Base-by-base conservation (phyloP, 139 green algal genomes). In the Protoeuglena noctilucae region DNA sequence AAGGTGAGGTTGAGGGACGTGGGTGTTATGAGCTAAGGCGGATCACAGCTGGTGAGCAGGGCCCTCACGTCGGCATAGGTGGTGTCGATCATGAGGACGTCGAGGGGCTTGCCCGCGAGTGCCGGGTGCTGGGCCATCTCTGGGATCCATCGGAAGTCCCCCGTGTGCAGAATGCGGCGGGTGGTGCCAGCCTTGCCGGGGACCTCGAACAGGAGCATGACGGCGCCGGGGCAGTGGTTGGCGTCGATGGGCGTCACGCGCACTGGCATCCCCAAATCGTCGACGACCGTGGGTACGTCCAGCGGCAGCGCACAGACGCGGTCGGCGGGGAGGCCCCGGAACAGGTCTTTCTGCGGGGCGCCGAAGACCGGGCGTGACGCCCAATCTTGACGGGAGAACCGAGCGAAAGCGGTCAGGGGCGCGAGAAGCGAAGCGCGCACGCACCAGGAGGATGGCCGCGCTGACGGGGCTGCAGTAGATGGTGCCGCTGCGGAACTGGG, bases 221-320 rank as follows among this genome's bases (percentile, higher is more conserved):
- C 64, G 1, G 76, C 69, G 1, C 80, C 80, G 4, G 80, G 77
- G 63, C 80, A 89, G 65, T 89, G 80, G 58, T 89, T 92, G 55
- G 82, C 81, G 34, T 80, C 66, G n/a, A 89, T 61, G 0, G 67
- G 58, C 2, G 69, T 85, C 14, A 89, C 71, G 1, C 49, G 49
- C 1, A 82, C n/a, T n/a, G n/a, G n/a, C n/a, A n/a, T n/a, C n/a
- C n/a, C n/a, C n/a, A n/a, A n/a, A n/a, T 71, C 71, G 17, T 74
- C 62, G 17, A 82, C 53, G 2, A 51, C 21, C 4, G 60, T 2
- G 4, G 57, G 41, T 29, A 57, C 28, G 48, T 72, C 61, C 17
- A 75, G 22, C 2, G 60, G 39, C 50, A 83, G 46, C 14, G 64
- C 30, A 1, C 50, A 31, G 4, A 82, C 34, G 22, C 24, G 27